Conservation (phyloP, 2,329 filamentous ascomycete genomes). For the Coniosporium tulheliwenetii region DNA sequence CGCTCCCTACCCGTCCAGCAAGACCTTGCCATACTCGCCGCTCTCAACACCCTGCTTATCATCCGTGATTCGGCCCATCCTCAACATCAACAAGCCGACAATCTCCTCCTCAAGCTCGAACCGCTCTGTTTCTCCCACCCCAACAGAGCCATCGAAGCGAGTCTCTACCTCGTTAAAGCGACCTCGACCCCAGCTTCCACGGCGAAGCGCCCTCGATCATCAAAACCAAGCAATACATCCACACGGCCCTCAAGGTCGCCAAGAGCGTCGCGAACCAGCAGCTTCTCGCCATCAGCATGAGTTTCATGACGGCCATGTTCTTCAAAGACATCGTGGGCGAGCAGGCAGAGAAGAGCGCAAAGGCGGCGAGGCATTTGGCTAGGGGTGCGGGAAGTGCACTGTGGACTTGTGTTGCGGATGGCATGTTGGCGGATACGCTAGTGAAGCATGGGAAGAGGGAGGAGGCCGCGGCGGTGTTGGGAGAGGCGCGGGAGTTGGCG, state of each 20-base stretch:
- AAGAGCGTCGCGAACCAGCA: slow-evolving; percentile 59
- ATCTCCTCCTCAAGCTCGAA: slow-evolving; percentile 50
- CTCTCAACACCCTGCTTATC: slow-evolving; percentile 33
- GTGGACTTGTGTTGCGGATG: slow-evolving; percentile 52
- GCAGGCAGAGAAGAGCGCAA: slow-evolving; percentile 35
- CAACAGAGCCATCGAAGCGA: slow-evolving; percentile 61
- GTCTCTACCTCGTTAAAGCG: slow-evolving; percentile 61
- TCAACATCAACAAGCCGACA: slow-evolving; percentile 37
- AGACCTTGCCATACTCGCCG: slow-evolving; percentile 29
- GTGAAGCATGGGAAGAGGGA: slow-evolving; percentile 52
- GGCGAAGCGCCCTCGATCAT: slow-evolving; percentile 36
- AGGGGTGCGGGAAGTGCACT: slow-evolving; percentile 28
- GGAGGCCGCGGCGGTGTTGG: slow-evolving; percentile 30
- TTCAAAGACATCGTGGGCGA: slow-evolving; percentile 66
- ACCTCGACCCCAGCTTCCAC: slow-evolving; percentile 40
- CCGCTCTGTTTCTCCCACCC: slow-evolving; percentile 52
- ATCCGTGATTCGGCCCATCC: slow-evolving; percentile 20
- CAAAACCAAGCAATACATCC: slow-evolving; percentile 64
- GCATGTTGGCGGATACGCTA: slow-evolving; percentile 60
- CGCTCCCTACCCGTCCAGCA: slow-evolving; percentile 12
- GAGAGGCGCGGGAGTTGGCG: slow-evolving; percentile 22
- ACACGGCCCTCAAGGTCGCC: slow-evolving; percentile 54
- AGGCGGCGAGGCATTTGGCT: slow-evolving; percentile 35
- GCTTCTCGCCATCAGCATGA: slow-evolving; percentile 68
- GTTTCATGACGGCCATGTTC: slow-evolving; percentile 69